phyloP scores from a whole-genome alignment of 2,329 filamentous ascomycete species.

The Penicillium sp. region DNA sequence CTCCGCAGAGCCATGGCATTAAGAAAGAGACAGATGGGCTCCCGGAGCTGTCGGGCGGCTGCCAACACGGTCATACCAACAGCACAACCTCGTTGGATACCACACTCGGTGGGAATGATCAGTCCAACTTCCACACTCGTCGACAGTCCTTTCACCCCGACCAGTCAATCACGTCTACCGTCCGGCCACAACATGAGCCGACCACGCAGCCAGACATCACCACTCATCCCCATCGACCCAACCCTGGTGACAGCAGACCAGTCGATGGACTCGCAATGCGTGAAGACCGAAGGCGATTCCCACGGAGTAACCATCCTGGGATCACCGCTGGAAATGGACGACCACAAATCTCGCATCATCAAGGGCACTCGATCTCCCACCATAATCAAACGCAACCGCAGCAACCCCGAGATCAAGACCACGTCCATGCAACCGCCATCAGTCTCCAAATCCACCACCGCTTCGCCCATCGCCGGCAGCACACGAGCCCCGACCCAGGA shows the following conservation, averaged over 20 bases:
- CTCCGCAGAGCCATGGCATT: conserved; percentile 62
- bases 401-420: conserved; percentile 42
- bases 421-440: conserved; percentile 38
- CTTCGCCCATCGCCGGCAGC: conserved; percentile 40
- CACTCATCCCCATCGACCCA: conserved; percentile 55
- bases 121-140: conserved; percentile 75
- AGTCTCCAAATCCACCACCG: conserved; percentile 36
- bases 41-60: conserved; percentile 56
- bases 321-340: conserved; percentile 47
- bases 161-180: conserved; percentile 47
- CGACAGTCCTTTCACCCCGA: conserved; percentile 63
- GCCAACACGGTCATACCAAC: conserved; percentile 62
- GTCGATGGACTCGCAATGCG: conserved; percentile 51
- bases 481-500: conserved; percentile 71
- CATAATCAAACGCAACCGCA: conserved; percentile 43
- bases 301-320: conserved; percentile 45
- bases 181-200: conserved; percentile 58
- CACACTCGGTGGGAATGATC: conserved; percentile 58
- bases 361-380: conserved; percentile 26
- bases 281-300: conserved; percentile 44
- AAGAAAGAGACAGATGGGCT: conserved; percentile 57
- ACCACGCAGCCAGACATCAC: conserved; percentile 83
- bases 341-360: conserved; percentile 38
- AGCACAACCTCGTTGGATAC: conserved; percentile 63
- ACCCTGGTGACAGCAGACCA: conserved; percentile 47